Evolutionary conservation across 768 basidiomycete species (phyloP), one percentile per base, ranked within the genome.

Genomic region (Coprinopsis sp.): DNA sequence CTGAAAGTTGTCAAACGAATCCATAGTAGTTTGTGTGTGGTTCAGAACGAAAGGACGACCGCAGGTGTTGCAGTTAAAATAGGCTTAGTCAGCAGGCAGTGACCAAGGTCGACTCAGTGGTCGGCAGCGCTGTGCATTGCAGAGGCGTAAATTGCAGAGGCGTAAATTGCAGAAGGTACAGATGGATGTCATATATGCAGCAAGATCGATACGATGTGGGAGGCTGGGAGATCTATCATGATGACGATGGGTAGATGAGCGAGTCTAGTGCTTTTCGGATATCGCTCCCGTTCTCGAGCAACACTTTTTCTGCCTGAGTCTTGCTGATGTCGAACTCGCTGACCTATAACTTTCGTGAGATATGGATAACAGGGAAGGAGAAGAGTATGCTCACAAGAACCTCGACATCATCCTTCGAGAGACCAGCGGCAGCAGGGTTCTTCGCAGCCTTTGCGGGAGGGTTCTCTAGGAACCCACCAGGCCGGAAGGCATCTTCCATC

Each of bases 1-100:
- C 63, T 89, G 87, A 55, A 87, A 89, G 58, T 89, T 89, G 63
- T 89, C 87, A 56, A 89, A 89, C 8, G 82, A 77, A 60, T 89
- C 86, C 87, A 89, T 87, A n/a, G n/a, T n/a, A 62, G 50, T n/a
- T n/a, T 62, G 52, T 55, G 41, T 33, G 37, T 36, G 53, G 46
- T 29, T 19, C 24, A 37, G 50, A 29, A 27, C n/a, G 30, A 22
- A 46, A 39, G 37, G n/a, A n/a, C n/a, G n/a, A n/a, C 16, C 38
- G 10, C 18, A 24, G 19, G 30, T 22, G 33, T 36, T 27, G 37
- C 34, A 25, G 42, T 31, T 31, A 29, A 37, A 49, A 12, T 36
- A 24, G 3, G 5, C 22, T 44, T 42, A 51, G 50, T 47, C 50
- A 51, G 38, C 51, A 34, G 43, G 50, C 47, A 51, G n/a, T n/a